Percentiles rank a stretch among this genome's conserved stretches.
Evolutionary conservation across 768 basidiomycete genomes (phyloP).

Genomic region (Mycena polygramma): DNA sequence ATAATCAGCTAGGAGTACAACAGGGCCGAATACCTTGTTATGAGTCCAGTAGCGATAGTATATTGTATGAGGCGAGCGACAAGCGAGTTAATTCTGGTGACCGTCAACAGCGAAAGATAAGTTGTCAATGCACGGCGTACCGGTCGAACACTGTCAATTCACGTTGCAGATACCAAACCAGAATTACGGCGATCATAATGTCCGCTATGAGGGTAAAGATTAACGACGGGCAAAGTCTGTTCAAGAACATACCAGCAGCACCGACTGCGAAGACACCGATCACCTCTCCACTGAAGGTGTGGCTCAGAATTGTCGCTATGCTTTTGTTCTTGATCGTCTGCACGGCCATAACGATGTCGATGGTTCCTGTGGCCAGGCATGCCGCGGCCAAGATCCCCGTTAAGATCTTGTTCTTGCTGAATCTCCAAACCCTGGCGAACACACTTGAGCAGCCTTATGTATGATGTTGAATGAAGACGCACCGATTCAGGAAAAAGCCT

Average conservation of each 20-base stretch:
- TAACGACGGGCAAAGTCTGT: not conserved
- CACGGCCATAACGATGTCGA: slow-evolving; percentile 1
- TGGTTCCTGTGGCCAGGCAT: slow-evolving; percentile 6
- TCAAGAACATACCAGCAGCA: not conserved
- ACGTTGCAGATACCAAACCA: slow-evolving; percentile 9
- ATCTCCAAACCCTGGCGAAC: slow-evolving; percentile 7
- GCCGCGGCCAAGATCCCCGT: not conserved
- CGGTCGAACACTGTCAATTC: slow-evolving; percentile 7
- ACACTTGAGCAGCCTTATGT: no score
- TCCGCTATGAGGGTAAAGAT: slow-evolving; percentile 2
- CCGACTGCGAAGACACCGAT: slow-evolving; percentile 1
- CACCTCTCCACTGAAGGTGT: not conserved
- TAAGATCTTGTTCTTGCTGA: not conserved
- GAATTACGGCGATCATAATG: not conserved
- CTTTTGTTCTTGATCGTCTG: not conserved
- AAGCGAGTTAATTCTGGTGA: not conserved
- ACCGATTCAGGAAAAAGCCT: slow-evolving; percentile 37
- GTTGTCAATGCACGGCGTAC: not conserved
- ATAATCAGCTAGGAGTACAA: not conserved
- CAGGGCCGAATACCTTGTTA: not conserved
- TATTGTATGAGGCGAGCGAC: slow-evolving; percentile 1
- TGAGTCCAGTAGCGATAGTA: slow-evolving; percentile 3
- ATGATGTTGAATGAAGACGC: not conserved
- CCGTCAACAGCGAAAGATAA: not conserved
- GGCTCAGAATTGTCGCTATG: not conserved